Percentiles rank a stretch among this genome's conserved stretches.
These are phyloP conservation scores for Alisma plantagoaquatica DNA, from an alignment of 106 monocot genomes.

Conservation along the genomic window DNA sequence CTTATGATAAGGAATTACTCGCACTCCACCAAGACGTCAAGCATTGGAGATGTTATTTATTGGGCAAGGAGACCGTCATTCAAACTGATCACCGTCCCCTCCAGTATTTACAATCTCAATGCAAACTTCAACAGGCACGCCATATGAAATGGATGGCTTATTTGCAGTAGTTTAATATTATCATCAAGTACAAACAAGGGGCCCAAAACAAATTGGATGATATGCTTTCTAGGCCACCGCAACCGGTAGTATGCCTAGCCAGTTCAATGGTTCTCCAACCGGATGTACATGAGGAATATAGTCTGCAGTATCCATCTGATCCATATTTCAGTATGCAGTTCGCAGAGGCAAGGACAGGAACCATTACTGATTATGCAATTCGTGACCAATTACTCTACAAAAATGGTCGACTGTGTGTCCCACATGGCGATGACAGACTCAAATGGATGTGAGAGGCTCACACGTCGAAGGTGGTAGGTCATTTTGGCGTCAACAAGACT, in stretches of 20 bases:
- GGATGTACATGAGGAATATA: background rate
- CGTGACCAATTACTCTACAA: background rate
- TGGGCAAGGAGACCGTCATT: slow-evolving; percentile 7
- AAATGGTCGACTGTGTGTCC: background rate
- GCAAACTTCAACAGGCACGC: slow-evolving; percentile 2
- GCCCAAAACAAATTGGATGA: slow-evolving; percentile 3
- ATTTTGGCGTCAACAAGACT: background rate
- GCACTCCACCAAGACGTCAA: slow-evolving; percentile 6
- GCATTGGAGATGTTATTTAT: slow-evolving; percentile 3
- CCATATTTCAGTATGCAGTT: too few relatives aligned
- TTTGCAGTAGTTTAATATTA: slow-evolving; percentile 6
- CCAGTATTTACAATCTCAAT: slow-evolving; percentile 6
- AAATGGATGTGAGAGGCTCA: background rate
- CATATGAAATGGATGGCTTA: slow-evolving; percentile 10
- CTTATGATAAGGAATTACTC: slow-evolving; percentile 11
- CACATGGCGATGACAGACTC: background rate
- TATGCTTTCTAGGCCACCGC: slow-evolving; percentile 1
- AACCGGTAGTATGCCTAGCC: background rate
- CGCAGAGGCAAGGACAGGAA: background rate
- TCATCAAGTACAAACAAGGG: slow-evolving; percentile 13
- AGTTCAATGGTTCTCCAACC: background rate
- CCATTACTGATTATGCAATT: background rate
- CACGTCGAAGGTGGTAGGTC: background rate
- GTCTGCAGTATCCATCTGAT: background rate
- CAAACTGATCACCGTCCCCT: slow-evolving; percentile 5